Base-by-base conservation (phyloP, 805 yeast genomes). In the Candida ficus region DNA sequence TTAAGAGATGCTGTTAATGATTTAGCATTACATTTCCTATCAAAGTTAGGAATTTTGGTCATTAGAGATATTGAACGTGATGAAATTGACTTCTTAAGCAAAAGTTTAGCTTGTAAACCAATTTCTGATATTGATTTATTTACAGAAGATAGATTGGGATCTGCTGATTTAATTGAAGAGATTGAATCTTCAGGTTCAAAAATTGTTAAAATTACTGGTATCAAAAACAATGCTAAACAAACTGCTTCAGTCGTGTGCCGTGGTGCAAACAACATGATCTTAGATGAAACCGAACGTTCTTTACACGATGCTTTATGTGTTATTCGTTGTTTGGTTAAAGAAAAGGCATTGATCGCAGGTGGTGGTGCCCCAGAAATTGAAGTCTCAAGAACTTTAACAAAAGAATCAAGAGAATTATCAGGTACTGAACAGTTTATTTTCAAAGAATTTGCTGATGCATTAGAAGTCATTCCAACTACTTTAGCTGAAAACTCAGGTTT, bases 351-450 rank as follows among this genome's bases (percentile, higher is more conserved):
- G 58, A 89, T 93, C 66, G 96, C 98, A 12, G 99, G 99, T 54
- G 99, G 99, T 48, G 99, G 98, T 55, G 98, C 99, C 6, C 95
- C 98, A 34, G 99, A 91, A 60, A 82, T 93, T 95, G 74, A 89
- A 54, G 91, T 93, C 95, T 84, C 97, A 10, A 86, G 86, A 64
- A 96, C 97, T 11, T 95, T 93, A 58, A 85, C 83, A 61, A 90
- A 81, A 54, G 82, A 84, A 31, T 96, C 98, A 46, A 91, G 91
- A 67, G 82, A 84, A 54, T 80, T 96, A 5, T 70, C 93, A 38
- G 99, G 99, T 3, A 79, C 93, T 39, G 98, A 91, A 63, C 81
- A 95, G 2, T 56, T 53, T 39, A 49, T 56, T 33, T 56, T 55
- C 56, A 48, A 50, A 38, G 60, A 52, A 38, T 93, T 87, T 68